Base-by-base conservation (phyloP, 495 filamentous ascomycete species). In the Rhizodiscina lignyota region DNA sequence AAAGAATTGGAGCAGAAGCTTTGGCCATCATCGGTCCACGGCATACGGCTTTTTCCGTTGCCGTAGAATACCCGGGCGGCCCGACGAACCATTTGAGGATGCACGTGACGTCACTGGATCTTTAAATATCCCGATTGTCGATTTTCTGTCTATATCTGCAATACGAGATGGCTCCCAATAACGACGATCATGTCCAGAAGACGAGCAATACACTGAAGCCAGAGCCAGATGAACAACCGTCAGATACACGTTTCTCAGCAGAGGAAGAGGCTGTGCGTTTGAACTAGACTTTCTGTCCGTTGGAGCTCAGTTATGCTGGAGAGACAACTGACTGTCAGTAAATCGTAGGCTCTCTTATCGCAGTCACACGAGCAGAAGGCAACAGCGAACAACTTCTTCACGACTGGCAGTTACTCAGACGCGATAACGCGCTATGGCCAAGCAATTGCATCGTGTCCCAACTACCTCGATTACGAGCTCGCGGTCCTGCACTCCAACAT, bases 351-450 rank as follows among this genome's bases (percentile, higher is more conserved):
- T 18, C 66, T 92, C 27, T 50, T 93, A 20, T 53, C 63, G 21
- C 72, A 85, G 59, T 80, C 84, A 12, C 73, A 79, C 45, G 53
- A 69, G 5, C 76, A 78, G 39, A 92, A 94, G 58, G 45, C 66
- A 2, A 64, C 75, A 43, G 89, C 84, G 6, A 97, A 94, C 51
- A 45, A 64, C 15, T 63, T 84, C 18, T 97, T 93, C 54, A 59
- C 64, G 2, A 67, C 67, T 10, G 68, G 68, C 15, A 70, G 69
- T 37, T 93, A 81, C 59, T 71, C 78, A 44, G 74, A 79, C 46
- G 89, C 89, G n/a, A 80, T 94, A 45, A 74, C 78, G 52, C 75
- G 70, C 48, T 97, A 97, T 60, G 79, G 85, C 47, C 70, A 80
- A 39, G 89, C 89, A 17, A 63, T 94, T 1, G 65, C 76, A 21